Base-by-base conservation (phyloP, 192 early-diverging fungal species). In the Pilaira anomala region DNA sequence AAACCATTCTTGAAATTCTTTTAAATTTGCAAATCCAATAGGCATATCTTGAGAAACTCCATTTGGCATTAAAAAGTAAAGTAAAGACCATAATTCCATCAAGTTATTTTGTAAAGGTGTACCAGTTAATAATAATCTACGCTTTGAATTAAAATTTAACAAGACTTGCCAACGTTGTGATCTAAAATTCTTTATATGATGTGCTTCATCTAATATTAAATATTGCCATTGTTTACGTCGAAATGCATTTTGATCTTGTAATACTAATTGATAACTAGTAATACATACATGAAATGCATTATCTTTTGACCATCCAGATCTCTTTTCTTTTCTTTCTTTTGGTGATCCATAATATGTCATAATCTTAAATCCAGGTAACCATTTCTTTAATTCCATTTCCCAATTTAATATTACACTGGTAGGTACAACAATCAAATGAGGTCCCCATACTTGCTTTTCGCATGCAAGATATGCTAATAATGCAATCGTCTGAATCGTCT, bases 71-170 rank as follows among this genome's bases (percentile, higher is more conserved):
- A 94, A 71, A 70, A 94, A 95, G 72, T 94, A 91, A 3, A 95
- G 66, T 19, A 95, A 66, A 0, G 87, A 87, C 93, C 93, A 95
- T 3, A 95, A 72, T 66, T 95, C 93, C 73, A 91, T 91, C 51
- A 94, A 59, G 24, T 86, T 88, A 66, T 94, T 94, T 68, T 95
- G 93, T 16, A 95, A 70, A 7, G 93, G 93, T 24, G 93, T 95
- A 45, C 93, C 93, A 14, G 93, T 95, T 59, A 94, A 63, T 22
- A 95, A 68, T 26, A 93, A 62, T 28, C 91, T 73, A 42, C 88
- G 78, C 16, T 77, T 73, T 8, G 85, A 75, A 36, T 83, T 83
- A 68, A 90, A 88, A 36, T 78, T 78, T 26, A 91, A 78, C n/a
- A 94, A 69, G 3, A 88, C 88, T 21, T 85, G 80, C 75, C 90